Evolutionary conservation across 805 yeast genomes (phyloP).

Genomic region (Kazachstania africana): DNA sequence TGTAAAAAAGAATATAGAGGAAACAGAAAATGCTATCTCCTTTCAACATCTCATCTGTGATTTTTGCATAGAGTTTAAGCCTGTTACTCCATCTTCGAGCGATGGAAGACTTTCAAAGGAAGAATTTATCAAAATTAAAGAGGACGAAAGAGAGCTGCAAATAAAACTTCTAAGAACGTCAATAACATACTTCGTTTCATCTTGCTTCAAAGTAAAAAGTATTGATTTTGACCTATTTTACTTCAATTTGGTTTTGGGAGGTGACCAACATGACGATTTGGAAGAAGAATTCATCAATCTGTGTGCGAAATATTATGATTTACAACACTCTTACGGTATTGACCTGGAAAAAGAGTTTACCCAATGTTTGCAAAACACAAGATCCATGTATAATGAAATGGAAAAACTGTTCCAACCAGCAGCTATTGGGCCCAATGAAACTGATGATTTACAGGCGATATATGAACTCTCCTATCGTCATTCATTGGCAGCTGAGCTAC

Average conservation of each 20-base stretch:
- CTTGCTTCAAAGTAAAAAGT: conserved; percentile 24
- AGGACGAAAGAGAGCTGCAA: conserved; percentile 52
- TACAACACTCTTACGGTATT: conserved; percentile 54
- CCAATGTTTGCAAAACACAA: conserved; percentile 28
- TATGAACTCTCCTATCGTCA: conserved; percentile 30
- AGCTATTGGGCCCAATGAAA: too few species aligned
- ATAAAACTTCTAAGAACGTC: conserved; percentile 51
- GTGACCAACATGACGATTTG: too few species aligned
- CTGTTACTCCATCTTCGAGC: not conserved
- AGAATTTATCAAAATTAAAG: conserved; percentile 30
- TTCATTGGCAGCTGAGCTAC: conserved; percentile 20
- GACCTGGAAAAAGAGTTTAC: conserved; percentile 34
- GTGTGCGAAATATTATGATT: conserved; percentile 30
- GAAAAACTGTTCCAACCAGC: conserved; percentile 22
- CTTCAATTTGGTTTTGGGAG: conserved; percentile 9
- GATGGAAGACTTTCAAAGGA: conserved; percentile 18
- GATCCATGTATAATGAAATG: conserved; percentile 28
- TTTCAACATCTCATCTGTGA: conserved; percentile 49
- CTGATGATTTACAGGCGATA: too few species aligned
- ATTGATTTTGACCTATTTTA: conserved; percentile 18
- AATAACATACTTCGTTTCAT: conserved; percentile 38
- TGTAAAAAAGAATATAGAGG: conserved; percentile 31
- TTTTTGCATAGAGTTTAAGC: conserved; percentile 43
- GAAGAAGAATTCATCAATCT: conserved; percentile 2
- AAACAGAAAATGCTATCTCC: conserved; percentile 26